A percentile compares a stretch with the other conserved stretches of the same genome.
Evolutionary conservation across 495 filamentous ascomycete species (phyloP).

Genomic region (Trichoderma virens): DNA sequence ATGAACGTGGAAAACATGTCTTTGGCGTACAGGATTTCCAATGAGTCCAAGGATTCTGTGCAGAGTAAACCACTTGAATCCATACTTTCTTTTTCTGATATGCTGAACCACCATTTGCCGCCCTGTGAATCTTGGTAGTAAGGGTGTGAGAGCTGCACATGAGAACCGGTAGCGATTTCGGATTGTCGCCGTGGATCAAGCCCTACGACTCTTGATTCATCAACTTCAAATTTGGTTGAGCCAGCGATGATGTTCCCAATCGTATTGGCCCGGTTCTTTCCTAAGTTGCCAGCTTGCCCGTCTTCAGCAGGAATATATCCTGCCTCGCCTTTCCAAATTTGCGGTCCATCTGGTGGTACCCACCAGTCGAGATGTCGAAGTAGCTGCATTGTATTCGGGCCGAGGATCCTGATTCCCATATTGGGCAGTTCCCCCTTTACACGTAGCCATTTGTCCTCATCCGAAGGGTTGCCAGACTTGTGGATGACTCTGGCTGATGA

Average conservation of each 20-base stretch:
- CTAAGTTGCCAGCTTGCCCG: neutral
- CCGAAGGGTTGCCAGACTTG: neutral
- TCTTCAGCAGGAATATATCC: neutral
- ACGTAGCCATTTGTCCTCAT: neutral
- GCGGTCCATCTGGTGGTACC: neutral
- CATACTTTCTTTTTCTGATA: neutral
- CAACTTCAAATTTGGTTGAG: neutral
- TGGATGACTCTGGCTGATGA: neutral
- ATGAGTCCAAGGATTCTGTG: neutral
- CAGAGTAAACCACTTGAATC: neutral
- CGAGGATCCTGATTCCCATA: neutral
- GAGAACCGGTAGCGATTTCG: neutral
- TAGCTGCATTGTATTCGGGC: neutral
- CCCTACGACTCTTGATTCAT: neutral
- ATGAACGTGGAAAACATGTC: constrained; percentile 14
- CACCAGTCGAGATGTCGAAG: neutral
- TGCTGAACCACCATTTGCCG: neutral
- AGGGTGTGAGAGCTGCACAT: neutral
- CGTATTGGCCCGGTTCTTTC: neutral
- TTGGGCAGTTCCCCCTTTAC: neutral
- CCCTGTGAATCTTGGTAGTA: neutral
- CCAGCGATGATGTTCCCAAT: neutral
- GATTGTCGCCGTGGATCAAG: neutral
- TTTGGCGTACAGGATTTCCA: constrained; percentile 9
- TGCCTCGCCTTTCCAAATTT: neutral